Conservation (phyloP, 2,329 filamentous ascomycete genomes). For the Colletotrichum horii region DNA sequence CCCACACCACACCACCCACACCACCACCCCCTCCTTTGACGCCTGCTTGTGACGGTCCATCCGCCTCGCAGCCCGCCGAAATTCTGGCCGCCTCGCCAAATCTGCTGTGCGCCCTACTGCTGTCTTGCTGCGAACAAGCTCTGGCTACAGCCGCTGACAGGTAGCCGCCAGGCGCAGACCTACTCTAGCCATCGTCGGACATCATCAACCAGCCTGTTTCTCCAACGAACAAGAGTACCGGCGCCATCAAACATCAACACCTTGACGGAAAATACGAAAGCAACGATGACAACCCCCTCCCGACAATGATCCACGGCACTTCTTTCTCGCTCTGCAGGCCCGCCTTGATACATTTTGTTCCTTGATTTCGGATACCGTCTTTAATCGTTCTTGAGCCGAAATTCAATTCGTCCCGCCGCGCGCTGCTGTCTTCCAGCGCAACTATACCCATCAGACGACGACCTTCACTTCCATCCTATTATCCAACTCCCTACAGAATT, state of each 20-base stretch:
- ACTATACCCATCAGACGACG: conserved; percentile 6
- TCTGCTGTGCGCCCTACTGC: conserved; percentile 1
- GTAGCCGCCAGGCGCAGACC: conserved; percentile 10
- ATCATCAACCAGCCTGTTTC: background rate
- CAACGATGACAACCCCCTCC: conserved; percentile 43
- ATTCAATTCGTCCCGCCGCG: conserved; percentile 18
- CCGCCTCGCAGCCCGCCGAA: conserved; percentile 8
- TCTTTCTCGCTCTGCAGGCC: conserved; percentile 52
- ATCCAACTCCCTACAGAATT: background rate
- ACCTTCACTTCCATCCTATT: conserved; percentile 21
- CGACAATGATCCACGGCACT: conserved; percentile 62
- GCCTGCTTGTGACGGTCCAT: conserved; percentile 2
- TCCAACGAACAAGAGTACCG: background rate
- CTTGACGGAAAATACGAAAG: conserved; percentile 17
- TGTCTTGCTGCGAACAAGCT: background rate
- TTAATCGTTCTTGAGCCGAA: conserved; percentile 24
- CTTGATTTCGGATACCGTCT: conserved; percentile 50
- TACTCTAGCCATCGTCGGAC: background rate
- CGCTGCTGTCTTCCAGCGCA: conserved; percentile 19
- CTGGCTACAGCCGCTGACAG: conserved; percentile 7
- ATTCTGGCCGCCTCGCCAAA: conserved; percentile 2
- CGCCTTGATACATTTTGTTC: conserved; percentile 60
- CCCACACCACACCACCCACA: conserved; percentile 12
- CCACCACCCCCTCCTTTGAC: conserved; percentile 3
- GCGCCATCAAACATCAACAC: conserved; percentile 6